These are phyloP conservation scores for Bipolaris gigantea DNA, from an alignment of 2,329 filamentous ascomycete species.

Conservation along the genomic window DNA sequence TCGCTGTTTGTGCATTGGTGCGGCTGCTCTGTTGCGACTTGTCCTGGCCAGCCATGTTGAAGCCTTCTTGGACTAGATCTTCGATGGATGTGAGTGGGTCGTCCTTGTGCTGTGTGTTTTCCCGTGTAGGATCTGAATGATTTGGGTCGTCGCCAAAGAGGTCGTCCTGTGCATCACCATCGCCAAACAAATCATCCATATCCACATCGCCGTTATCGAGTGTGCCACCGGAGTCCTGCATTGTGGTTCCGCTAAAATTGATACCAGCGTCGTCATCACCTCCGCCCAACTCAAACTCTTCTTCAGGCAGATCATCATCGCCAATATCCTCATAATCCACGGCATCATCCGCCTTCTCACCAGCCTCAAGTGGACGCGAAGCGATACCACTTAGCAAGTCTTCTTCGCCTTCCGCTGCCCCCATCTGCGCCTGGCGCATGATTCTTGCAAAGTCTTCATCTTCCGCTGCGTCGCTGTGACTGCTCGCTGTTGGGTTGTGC, in stretches of 20 bases:
- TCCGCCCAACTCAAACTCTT: constrained; percentile 49
- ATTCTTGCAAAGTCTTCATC: constrained; percentile 29
- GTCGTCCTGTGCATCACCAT: constrained; percentile 47
- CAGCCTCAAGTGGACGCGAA: constrained; percentile 48
- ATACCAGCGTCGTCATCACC: constrained; percentile 22
- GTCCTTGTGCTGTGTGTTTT: constrained; percentile 40
- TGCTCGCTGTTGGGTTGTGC: constrained; percentile 14
- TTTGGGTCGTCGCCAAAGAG: constrained; percentile 25
- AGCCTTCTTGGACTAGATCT: constrained; percentile 11
- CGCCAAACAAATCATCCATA: constrained; percentile 69
- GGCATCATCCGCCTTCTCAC: constrained; percentile 88
- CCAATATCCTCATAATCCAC: constrained; percentile 89
- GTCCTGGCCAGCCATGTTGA: constrained; percentile 11
- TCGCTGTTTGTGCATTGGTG: constrained; percentile 17
- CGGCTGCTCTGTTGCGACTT: constrained; percentile 25
- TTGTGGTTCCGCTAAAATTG: constrained; percentile 37
- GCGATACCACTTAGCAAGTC: constrained; percentile 34
- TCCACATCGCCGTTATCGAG: constrained; percentile 53
- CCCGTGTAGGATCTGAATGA: constrained; percentile 29
- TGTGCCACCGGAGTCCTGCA: constrained; percentile 30
- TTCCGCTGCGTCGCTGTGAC: constrained; percentile 16
- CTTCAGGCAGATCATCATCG: constrained; percentile 86
- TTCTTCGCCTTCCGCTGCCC: constrained; percentile 22
- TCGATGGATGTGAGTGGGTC: constrained; percentile 44
- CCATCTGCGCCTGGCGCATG: constrained; percentile 25